Evolutionary conservation across 305 asterid species (phyloP), one percentile per base, ranked within the genome.

Genomic region (Fraxinus nigra): DNA sequence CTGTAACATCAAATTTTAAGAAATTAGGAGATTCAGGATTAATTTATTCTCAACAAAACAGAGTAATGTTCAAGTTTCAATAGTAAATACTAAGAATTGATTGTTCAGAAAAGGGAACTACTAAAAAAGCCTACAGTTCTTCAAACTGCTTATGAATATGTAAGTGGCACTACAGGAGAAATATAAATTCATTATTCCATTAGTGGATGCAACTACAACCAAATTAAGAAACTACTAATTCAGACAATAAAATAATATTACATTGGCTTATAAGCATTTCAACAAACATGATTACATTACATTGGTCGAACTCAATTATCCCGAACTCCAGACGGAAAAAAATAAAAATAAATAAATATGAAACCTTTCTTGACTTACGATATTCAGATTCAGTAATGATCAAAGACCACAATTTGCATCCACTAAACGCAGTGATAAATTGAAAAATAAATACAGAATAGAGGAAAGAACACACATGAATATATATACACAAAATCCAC

Each of bases 1-100:
- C 88, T 87, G 84, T 82, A 77, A 56, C 3, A 76, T 26, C 79
- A 69, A 78, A 67, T 77, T 38, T 38, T 69, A 73, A 80, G 48
- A 70, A 33, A 5, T 16, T 28, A 32, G 38, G 34, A 4, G 18
- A 26, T 28, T 67, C 74, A 2, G 16, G 74, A 67, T 1, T 26
- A 10, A 69, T 33, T 26, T 26, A 48, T 56, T 54, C 77, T 5
- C 20, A 76, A 75, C 26, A 35, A 80, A 34, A 22, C 18, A 16
- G 11, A n/a, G 7, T 10, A 16, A 26, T 18, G 32, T 7, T n/a
- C 75, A 28, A 30, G 22, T 51, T 77, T 77, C 20, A 26, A 26
- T 37, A 13, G 54, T 3, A 24, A 59, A 69, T 28, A 35, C 35
- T n/a, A 80, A 51, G 11, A 78, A 77, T 10, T 33, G 16, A 13